These are phyloP conservation scores for Mallotus repandus DNA, from an alignment of 441 rosid genomes.

Conservation along the genomic window DNA sequence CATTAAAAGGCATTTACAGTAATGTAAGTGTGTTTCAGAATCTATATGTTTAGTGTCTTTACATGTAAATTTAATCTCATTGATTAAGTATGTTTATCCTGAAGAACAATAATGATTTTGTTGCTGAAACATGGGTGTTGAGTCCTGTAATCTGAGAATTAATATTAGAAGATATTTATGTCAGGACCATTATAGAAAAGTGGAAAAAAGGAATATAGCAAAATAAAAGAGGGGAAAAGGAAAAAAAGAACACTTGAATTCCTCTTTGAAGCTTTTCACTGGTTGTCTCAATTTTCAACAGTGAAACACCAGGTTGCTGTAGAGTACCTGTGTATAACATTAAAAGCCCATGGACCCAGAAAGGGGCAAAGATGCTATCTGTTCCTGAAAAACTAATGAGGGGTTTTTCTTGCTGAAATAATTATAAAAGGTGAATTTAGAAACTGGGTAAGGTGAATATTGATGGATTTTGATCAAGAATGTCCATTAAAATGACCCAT, in stretches of 20 bases:
- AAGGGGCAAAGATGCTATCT: not conserved
- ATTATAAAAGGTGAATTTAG: not conserved
- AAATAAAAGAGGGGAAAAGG: not conserved
- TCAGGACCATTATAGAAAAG: not conserved
- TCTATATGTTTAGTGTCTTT: not conserved
- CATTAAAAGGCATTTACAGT: too few species aligned
- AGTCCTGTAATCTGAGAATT: not conserved
- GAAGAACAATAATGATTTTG: not conserved
- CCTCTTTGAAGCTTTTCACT: not conserved
- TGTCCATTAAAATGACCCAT: not conserved
- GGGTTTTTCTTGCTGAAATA: slow-evolving; percentile 1
- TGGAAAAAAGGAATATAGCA: not conserved
- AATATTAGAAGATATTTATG: not conserved
- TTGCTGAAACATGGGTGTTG: not conserved
- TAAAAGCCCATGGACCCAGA: not conserved
- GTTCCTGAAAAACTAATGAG: too few species aligned
- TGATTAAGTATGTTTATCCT: not conserved
- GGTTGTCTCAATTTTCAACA: not conserved
- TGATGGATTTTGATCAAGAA: not conserved
- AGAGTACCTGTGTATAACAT: not conserved
- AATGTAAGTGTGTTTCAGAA: not conserved
- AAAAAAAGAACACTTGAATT: not conserved
- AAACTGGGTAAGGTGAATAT: not conserved
- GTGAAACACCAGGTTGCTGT: not conserved
- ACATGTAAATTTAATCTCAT: too few species aligned